A percentile compares a stretch with the other conserved stretches of the same genome.
phyloP scores from a whole-genome alignment of 139 green algal genomes.

The Chlorella sp. region DNA sequence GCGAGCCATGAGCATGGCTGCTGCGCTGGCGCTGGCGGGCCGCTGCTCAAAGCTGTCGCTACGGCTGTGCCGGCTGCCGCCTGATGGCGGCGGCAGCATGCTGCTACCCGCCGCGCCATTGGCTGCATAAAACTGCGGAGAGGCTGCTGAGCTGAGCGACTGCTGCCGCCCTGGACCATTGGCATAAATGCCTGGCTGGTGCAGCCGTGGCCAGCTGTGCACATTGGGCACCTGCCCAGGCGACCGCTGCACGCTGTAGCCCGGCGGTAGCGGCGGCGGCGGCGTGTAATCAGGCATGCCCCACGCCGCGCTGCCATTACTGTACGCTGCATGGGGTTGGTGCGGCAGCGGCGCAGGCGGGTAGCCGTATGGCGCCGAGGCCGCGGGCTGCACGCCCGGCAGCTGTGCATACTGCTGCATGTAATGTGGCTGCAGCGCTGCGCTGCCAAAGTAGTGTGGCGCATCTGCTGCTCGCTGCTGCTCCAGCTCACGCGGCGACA shows the following conservation, averaged over 20 bases:
- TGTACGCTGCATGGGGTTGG: background rate
- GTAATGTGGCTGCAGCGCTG: background rate
- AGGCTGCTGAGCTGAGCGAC: no score
- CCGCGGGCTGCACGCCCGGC: background rate
- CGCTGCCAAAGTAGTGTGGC: background rate
- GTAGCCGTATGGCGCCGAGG: background rate
- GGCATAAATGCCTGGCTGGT: background rate
- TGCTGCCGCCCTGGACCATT: no score
- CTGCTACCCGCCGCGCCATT: background rate
- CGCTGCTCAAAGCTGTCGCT: conserved; percentile 2
- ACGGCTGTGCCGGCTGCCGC: conserved; percentile 14
- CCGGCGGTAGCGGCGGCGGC: background rate
- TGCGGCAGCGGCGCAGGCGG: background rate
- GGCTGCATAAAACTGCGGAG: background rate
- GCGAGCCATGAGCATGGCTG: background rate
- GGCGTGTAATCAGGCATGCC: no score
- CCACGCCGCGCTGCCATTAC: no score
- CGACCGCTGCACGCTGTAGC: background rate
- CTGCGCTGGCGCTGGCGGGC: background rate
- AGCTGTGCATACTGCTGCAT: conserved; percentile 9
- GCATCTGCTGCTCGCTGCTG: background rate
- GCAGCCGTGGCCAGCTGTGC: background rate
- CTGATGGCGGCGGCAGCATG: background rate
- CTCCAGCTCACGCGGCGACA: conserved; percentile 19
- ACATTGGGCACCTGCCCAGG: background rate